Evolutionary conservation across 1,139 yeast species (phyloP).

Genomic region (Suhomyces atakaporum): DNA sequence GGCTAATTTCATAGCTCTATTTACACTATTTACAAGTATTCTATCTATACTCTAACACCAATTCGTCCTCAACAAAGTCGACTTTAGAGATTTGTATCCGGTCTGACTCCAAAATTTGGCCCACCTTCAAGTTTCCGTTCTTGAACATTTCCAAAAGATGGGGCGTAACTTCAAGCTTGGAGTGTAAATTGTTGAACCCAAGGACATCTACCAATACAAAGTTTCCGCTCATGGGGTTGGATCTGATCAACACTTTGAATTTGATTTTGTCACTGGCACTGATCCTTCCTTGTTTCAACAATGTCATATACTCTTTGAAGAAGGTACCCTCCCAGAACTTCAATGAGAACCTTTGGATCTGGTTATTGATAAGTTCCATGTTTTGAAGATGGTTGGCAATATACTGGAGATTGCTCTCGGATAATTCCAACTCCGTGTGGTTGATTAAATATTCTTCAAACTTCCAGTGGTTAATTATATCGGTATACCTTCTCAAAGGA

Average conservation of each 20-base stretch:
- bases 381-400: constrained; percentile 35
- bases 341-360: constrained; percentile 27
- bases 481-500: constrained; percentile 86
- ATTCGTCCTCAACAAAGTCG: constrained; percentile 38
- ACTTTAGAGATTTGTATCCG: constrained; percentile 26
- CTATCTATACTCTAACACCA: constrained; percentile 21
- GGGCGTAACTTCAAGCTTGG: constrained; percentile 27
- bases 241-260: constrained; percentile 29
- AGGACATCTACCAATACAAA: constrained; percentile 27
- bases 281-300: constrained; percentile 20
- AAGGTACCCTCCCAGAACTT: constrained; percentile 45
- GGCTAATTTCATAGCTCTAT: too few relatives aligned
- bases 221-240: constrained; percentile 31
- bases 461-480: constrained; percentile 71
- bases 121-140: constrained; percentile 25
- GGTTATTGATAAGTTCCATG: constrained; percentile 30
- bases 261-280: constrained; percentile 19
- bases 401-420: constrained; percentile 18
- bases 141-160: constrained; percentile 23
- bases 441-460: constrained; percentile 31
- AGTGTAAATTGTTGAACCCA: constrained; percentile 29
- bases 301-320: constrained; percentile 29
- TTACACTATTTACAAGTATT: constrained; percentile 5
- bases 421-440: constrained; percentile 6
- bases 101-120: constrained; percentile 23